phyloP scores from a whole-genome alignment of 208 protist species.

The Leishmania major region DNA sequence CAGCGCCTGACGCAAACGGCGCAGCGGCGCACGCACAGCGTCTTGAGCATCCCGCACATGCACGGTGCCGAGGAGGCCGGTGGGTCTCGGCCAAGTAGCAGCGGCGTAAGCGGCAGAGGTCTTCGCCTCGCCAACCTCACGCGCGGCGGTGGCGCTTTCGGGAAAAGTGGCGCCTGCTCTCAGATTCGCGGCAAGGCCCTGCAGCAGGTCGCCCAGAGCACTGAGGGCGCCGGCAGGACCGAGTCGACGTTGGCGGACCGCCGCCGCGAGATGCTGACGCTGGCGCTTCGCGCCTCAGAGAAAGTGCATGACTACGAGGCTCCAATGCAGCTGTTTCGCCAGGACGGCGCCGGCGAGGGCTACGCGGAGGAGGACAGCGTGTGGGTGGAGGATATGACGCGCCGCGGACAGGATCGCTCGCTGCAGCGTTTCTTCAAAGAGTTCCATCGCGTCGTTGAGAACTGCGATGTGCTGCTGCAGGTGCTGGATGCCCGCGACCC shows the following conservation, averaged over 20 bases:
- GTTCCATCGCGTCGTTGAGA: conserved; percentile 92
- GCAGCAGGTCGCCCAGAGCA: conserved; percentile 4
- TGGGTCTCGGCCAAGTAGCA: neutral
- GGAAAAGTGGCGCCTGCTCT: neutral
- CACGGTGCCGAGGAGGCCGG: conserved; percentile 14
- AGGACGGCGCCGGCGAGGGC: conserved; percentile 12
- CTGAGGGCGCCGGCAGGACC: neutral
- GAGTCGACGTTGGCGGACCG: conserved; percentile 50
- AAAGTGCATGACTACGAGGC: conserved; percentile 79
- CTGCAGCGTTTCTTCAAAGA: conserved; percentile 90
- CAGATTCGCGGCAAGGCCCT: conserved; percentile 23
- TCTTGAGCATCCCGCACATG: conserved; percentile 59
- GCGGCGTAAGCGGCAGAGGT: neutral
- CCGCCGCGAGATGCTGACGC: conserved; percentile 68
- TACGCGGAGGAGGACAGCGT: conserved; percentile 34
- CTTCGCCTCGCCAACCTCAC: conserved; percentile 18
- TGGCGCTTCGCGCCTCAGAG: conserved; percentile 77
- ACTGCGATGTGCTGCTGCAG: conserved; percentile 96
- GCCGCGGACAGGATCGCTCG: conserved; percentile 64
- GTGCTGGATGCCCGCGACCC: conserved; percentile 98
- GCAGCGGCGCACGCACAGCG: conserved; percentile 65
- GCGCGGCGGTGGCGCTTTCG: conserved; percentile 18
- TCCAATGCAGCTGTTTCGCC: conserved; percentile 40
- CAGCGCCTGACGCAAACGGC: conserved; percentile 67
- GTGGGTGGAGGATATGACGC: conserved; percentile 55